phyloP scores from a whole-genome alignment of 768 basidiomycete genomes.

The Mycena belliarum region DNA sequence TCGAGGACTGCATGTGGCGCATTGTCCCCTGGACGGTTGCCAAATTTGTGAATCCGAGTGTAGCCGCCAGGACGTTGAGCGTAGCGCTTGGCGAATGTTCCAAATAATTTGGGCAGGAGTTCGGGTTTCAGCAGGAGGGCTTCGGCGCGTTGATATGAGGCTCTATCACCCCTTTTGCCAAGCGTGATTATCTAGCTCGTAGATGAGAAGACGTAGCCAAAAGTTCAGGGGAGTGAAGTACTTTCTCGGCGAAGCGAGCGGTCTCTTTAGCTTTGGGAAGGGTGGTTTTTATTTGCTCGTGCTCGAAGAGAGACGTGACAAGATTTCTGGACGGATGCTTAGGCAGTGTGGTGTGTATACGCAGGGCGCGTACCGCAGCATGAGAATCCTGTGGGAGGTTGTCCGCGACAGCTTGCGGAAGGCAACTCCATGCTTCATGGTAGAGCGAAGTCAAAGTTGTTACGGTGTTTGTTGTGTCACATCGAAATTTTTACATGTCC shows the following conservation, averaged over 20 bases:
- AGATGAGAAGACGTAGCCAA: neutral
- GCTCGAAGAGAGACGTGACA: conserved; percentile 90
- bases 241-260: conserved; percentile 92
- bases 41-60: conserved; percentile 90
- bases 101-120: conserved; percentile 82
- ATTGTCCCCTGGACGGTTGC: conserved; percentile 89
- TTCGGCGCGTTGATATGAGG: conserved; percentile 70
- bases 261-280: conserved; percentile 93
- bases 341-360: conserved; percentile 1
- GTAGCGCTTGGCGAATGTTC: conserved; percentile 79
- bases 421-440: conserved; percentile 93
- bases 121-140: conserved; percentile 76
- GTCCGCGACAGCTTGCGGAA: conserved; percentile 92
- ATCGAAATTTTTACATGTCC: conserved; percentile 42
- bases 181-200: conserved; percentile 78
- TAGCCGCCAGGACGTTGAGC: conserved; percentile 85
- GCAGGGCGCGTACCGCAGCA: conserved; percentile 71
- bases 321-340: conserved; percentile 64
- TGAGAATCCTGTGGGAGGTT: conserved; percentile 88
- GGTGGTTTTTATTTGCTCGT: conserved; percentile 95
- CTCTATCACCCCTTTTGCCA: conserved; percentile 80
- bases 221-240: conserved; percentile 23
- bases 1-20: conserved; percentile 91
- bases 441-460: conserved; percentile 17
- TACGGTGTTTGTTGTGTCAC: neutral